Percentiles rank a stretch among this genome's conserved stretches.
Evolutionary conservation across 1,139 yeast genomes (phyloP).

Genomic region (Geotrichum siamense): DNA sequence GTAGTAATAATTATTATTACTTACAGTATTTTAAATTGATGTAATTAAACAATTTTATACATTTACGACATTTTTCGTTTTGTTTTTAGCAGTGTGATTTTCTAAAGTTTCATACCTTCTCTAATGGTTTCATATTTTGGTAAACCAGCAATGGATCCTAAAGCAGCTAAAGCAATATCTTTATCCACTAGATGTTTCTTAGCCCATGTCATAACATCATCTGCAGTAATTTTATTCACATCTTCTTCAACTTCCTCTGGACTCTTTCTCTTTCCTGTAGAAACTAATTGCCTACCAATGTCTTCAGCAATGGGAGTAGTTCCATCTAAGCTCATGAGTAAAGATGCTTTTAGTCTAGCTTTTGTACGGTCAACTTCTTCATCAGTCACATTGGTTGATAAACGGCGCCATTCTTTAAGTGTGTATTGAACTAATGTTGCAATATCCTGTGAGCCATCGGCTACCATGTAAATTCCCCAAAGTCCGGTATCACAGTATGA

Average conservation of each 20-base stretch:
- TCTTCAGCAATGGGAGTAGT: constrained; percentile 96
- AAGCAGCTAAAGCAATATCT: constrained; percentile 83
- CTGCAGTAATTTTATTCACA: constrained; percentile 69
- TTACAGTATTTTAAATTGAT: no score
- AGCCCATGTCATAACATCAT: constrained; percentile 85
- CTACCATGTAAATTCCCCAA: constrained; percentile 92
- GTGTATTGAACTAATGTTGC: constrained; percentile 67
- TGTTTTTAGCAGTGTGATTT: no score
- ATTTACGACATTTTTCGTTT: no score
- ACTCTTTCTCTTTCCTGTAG: constrained; percentile 82
- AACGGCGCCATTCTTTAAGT: constrained; percentile 80
- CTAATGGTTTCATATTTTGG: constrained; percentile 53
- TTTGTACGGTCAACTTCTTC: constrained; percentile 92
- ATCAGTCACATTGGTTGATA: constrained; percentile 70
- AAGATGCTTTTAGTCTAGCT: constrained; percentile 88
- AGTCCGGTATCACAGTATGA: constrained; percentile 96
- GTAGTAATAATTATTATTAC: no score
- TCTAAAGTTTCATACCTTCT: constrained; percentile 37
- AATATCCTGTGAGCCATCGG: constrained; percentile 63
- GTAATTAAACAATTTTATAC: no score
- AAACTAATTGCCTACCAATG: constrained; percentile 92
- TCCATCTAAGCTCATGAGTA: constrained; percentile 83
- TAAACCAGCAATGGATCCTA: constrained; percentile 68
- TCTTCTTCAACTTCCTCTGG: constrained; percentile 89
- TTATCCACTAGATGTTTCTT: constrained; percentile 68